Evolutionary conservation across 1,284 basidiomycete species (phyloP).

Genomic region (Vanrija sp.): DNA sequence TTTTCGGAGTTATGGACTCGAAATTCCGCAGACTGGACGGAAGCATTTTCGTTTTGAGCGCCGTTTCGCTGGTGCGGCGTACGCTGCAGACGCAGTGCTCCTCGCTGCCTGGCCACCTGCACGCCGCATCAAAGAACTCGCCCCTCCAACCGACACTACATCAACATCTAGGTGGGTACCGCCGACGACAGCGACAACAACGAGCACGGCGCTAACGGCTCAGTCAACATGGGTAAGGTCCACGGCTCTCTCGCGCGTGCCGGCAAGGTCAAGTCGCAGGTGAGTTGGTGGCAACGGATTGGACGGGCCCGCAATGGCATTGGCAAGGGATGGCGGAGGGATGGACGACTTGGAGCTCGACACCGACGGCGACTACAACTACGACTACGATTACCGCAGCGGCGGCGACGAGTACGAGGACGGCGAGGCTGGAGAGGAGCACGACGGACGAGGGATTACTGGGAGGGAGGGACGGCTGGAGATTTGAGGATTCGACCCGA

Average conservation of each 20-base stretch:
- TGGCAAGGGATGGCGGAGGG: neutral
- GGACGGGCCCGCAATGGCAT: neutral
- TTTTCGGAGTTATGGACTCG: too few species aligned
- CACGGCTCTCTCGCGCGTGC: conserved; percentile 99
- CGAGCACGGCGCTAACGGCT: neutral
- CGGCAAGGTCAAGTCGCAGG: conserved; percentile 97
- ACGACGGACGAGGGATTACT: neutral
- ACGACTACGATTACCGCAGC: neutral
- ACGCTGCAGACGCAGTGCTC: too few species aligned
- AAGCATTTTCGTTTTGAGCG: too few species aligned
- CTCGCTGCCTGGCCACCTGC: too few species aligned
- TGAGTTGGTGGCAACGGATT: conserved; percentile 17
- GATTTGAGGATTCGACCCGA: too few species aligned
- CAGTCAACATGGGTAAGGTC: conserved; percentile 61
- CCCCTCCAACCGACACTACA: conserved; percentile 7
- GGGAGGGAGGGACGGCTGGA: too few species aligned
- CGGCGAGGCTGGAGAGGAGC: conserved; percentile 1
- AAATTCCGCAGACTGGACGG: too few species aligned
- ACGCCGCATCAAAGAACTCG: too few species aligned
- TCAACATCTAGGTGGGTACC: neutral
- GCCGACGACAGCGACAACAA: conserved; percentile 1
- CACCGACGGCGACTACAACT: too few species aligned
- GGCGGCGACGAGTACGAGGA: neutral
- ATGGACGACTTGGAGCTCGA: neutral
- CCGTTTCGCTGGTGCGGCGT: too few species aligned